Evolutionary conservation across 306 rosid species (phyloP).

Genomic region (Prosopis cineraria): DNA sequence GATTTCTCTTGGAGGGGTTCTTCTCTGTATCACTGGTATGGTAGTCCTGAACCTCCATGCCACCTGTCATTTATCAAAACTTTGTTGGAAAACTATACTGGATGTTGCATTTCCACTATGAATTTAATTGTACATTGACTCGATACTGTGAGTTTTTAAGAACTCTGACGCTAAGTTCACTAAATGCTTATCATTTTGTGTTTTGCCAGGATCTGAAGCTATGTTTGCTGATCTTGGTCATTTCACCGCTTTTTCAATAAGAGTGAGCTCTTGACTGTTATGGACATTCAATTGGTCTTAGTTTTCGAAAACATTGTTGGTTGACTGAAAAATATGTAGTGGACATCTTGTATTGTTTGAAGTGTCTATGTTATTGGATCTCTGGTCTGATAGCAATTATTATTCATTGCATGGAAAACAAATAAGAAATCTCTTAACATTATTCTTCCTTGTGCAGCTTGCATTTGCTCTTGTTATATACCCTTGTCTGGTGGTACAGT

Average conservation of each 20-base stretch:
- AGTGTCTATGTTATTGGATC: background rate
- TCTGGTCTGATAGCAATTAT: background rate
- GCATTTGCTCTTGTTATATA: slow-evolving; percentile 73
- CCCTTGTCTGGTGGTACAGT: slow-evolving; percentile 88
- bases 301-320: background rate
- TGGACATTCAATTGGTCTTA: background rate
- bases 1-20: slow-evolving; percentile 89
- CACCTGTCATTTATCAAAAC: slow-evolving; percentile 2
- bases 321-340: background rate
- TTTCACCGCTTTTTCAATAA: slow-evolving; percentile 80
- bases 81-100: slow-evolving; percentile 22
- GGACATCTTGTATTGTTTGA: background rate
- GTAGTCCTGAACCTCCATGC: slow-evolving; percentile 29
- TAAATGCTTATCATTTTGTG: slow-evolving; percentile 25
- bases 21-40: slow-evolving; percentile 85
- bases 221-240: slow-evolving; percentile 97
- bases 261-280: slow-evolving; percentile 55
- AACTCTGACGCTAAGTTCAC: slow-evolving; percentile 10
- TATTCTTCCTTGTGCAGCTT: slow-evolving; percentile 57
- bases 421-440: slow-evolving; percentile 18
- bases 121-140: slow-evolving; percentile 30
- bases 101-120: slow-evolving; percentile 24
- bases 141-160: background rate
- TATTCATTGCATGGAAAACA: slow-evolving; percentile 4
- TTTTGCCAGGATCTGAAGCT: slow-evolving; percentile 77